Evolutionary conservation across 2,329 filamentous ascomycete species (phyloP).

Genomic region (Beauveria bassiana): DNA sequence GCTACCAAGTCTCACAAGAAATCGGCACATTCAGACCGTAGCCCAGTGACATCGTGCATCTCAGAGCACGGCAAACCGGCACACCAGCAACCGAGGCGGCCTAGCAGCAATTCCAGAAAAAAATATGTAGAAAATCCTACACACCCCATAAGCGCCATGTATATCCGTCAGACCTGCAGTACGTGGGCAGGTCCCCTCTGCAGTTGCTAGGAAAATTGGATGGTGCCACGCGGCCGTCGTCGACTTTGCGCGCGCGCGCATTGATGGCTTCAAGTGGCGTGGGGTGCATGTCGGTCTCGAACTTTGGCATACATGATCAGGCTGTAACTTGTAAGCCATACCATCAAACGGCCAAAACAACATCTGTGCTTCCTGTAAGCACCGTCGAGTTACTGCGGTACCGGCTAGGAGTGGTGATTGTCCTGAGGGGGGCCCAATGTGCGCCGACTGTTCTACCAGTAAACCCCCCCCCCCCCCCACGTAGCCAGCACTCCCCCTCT

Average conservation of each 20-base stretch:
- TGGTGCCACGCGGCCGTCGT: neutral
- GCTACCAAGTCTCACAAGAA: neutral
- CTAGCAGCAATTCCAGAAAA: neutral
- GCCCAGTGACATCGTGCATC: neutral
- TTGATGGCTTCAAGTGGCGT: neutral
- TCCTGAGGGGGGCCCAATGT: neutral
- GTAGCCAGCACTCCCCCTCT: neutral
- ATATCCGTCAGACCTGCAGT: neutral
- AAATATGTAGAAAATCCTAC: neutral
- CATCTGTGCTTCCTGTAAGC: neutral
- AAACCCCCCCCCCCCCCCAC: neutral
- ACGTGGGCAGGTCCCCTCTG: neutral
- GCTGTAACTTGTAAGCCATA: neutral
- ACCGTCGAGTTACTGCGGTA: neutral
- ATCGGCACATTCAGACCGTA: neutral
- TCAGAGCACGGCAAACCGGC: neutral
- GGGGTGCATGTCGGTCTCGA: neutral
- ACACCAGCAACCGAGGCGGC: neutral
- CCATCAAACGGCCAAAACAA: too few species aligned
- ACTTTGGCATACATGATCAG: neutral
- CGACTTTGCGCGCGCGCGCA: neutral
- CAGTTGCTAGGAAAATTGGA: neutral
- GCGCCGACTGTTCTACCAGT: neutral
- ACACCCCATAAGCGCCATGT: conserved; percentile 1
- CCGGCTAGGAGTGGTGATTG: neutral